Conservation (phyloP, 257 asterid species). For the Jasminum sambac region DNA sequence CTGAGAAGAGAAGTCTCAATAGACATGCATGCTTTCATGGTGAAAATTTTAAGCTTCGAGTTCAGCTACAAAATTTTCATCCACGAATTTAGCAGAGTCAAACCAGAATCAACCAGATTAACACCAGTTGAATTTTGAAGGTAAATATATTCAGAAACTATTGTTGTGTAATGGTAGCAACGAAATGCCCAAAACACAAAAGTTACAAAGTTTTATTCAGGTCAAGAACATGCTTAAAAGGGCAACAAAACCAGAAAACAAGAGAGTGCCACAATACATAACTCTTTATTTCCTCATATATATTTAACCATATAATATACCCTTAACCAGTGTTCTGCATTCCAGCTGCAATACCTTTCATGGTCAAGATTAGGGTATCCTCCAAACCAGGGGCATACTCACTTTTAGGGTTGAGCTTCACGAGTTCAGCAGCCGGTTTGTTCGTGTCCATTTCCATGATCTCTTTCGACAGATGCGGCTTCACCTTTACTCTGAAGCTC, state of each 20-base stretch:
- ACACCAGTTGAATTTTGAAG: too few species aligned
- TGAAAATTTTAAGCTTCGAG: too few species aligned
- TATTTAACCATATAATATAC: background rate
- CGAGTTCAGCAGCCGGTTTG: conserved; percentile 81
- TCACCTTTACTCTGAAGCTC: conserved; percentile 54
- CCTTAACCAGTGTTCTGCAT: conserved; percentile 82
- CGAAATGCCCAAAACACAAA: background rate
- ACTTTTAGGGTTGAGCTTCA: conserved; percentile 76
- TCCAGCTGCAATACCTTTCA: conserved; percentile 97
- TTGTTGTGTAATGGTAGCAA: background rate
- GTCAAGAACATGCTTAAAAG: background rate
- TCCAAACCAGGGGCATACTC: conserved; percentile 91
- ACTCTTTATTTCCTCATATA: background rate
- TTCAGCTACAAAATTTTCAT: too few species aligned
- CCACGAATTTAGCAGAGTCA: too few species aligned
- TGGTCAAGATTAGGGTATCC: conserved; percentile 86
- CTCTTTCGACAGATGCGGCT: conserved; percentile 69
- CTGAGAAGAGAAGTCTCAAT: too few species aligned
- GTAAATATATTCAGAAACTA: too few species aligned
- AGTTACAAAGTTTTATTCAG: background rate
- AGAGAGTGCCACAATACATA: background rate
- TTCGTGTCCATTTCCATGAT: conserved; percentile 56
- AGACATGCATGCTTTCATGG: too few species aligned
- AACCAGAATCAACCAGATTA: too few species aligned
- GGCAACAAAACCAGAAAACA: background rate